Evolutionary conservation across 2,329 filamentous ascomycete species (phyloP).

Genomic region (Talaromyces amestolkiae): DNA sequence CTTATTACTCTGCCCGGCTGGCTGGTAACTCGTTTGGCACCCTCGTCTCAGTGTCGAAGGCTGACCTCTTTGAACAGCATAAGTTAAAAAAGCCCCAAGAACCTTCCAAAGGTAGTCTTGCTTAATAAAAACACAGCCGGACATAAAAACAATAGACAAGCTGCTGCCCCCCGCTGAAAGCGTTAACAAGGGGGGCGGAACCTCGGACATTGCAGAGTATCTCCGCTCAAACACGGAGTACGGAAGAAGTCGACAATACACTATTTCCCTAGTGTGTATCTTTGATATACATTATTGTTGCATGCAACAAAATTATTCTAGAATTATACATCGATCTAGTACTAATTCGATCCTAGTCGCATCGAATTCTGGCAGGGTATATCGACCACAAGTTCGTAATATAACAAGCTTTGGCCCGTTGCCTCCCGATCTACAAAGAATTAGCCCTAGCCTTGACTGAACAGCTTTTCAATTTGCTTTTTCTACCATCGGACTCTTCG

Average conservation of each 20-base stretch:
- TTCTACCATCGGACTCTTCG: neutral
- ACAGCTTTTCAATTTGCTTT: neutral
- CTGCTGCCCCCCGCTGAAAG: neutral
- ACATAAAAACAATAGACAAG: neutral
- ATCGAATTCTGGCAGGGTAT: neutral
- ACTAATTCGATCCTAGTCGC: neutral
- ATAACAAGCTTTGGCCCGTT: neutral
- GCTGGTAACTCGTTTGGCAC: neutral
- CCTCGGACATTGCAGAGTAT: neutral
- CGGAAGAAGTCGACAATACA: neutral
- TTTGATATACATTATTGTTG: neutral
- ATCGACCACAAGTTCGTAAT: neutral
- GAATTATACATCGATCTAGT: neutral
- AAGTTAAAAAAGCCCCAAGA: neutral
- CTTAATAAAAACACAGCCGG: neutral
- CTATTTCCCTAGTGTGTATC: neutral
- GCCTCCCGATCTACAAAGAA: neutral
- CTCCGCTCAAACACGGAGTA: conserved; percentile 3
- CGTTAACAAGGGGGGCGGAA: neutral
- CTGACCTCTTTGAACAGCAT: neutral
- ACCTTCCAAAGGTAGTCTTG: neutral
- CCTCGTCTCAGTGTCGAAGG: neutral
- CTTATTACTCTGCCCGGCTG: neutral
- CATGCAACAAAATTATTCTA: neutral
- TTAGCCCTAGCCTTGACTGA: neutral